A percentile compares a stretch with the other conserved stretches of the same genome.
phyloP scores from a whole-genome alignment of 768 basidiomycete species.

The Daedaleopsis sinensis region DNA sequence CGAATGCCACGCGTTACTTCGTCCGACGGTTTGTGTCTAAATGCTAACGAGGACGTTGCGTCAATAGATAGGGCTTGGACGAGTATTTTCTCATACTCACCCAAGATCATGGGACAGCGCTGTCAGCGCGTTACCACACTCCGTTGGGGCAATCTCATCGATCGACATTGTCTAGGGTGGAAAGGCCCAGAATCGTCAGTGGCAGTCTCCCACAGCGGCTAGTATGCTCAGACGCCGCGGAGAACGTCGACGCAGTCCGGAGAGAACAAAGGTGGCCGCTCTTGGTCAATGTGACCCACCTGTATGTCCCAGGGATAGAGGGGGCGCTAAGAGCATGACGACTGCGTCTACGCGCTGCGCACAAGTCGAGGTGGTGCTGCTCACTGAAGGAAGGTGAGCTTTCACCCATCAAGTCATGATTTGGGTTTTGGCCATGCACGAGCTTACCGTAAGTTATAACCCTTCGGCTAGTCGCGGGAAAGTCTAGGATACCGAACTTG shows the following conservation, averaged over 20 bases:
- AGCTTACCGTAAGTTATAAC: too few relatives aligned
- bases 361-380: too few relatives aligned
- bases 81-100: conserved; percentile 1
- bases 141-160: not conserved
- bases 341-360: not conserved
- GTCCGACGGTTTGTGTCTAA: conserved; percentile 15
- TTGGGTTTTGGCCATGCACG: too few relatives aligned
- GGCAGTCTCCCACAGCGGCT: conserved; percentile 4
- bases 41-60: conserved; percentile 15
- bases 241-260: not conserved
- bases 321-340: not conserved
- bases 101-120: not conserved
- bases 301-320: not conserved
- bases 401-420: too few relatives aligned
- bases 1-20: not conserved
- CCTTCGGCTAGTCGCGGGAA: not conserved
- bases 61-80: not conserved
- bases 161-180: conserved; percentile 12
- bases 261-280: not conserved
- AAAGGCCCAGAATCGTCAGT: conserved; percentile 10
- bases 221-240: not conserved
- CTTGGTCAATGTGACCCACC: not conserved
- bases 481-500: not conserved
- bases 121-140: conserved; percentile 1
- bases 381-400: too few relatives aligned